Base-by-base conservation (phyloP, 768 basidiomycete genomes). In the Termitomyces sp. region DNA sequence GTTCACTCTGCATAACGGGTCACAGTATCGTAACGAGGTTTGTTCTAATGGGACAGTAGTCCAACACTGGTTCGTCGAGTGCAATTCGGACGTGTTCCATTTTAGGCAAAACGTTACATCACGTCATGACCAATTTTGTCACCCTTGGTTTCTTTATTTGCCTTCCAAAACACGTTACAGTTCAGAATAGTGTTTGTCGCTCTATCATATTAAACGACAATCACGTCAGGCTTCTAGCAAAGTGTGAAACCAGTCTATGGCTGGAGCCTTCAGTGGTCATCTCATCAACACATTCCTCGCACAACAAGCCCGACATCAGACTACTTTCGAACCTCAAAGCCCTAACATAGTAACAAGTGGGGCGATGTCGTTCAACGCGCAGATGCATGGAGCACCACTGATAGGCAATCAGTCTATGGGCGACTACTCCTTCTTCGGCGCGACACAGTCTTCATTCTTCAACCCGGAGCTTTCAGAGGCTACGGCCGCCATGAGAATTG, bases 401-500 rank as follows among this genome's bases (percentile, higher is more conserved):
- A 26, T 54, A 16, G 58, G 48, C n/a, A 66, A 58, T 50, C 62
- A 63, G 9, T 65, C 63, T 14, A 65, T 60, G 59, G 59, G 62
- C 24, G 70, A 71, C 49, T 52, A 59, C 41, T 70, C 70, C 3
- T 65, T 69, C 41, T 53, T 71, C 33, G 63, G 63, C 24, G 65
- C 67, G 14, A 65, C 64, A 24, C 67, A 76, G 5, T 72, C 76
- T 55, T 61, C 73, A 51, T 61, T 70, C 50, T 65, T 67, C 55
- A 61, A 59, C 14, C 52, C 62, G 30, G 75, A 79, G 11, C 72
- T 87, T 36, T 81, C 83, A 0, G 81, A 87, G 55, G 86, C 84
- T 47, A 85, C 86, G 0, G 80, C 84, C 2, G 80, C 84, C 2
- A 74, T 77, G 54, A 86, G 84, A 64, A 83, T 93, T 44, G 88